Base-by-base conservation (phyloP, 2,329 filamentous ascomycete genomes). In the Pseudogymnoascus pannorum region DNA sequence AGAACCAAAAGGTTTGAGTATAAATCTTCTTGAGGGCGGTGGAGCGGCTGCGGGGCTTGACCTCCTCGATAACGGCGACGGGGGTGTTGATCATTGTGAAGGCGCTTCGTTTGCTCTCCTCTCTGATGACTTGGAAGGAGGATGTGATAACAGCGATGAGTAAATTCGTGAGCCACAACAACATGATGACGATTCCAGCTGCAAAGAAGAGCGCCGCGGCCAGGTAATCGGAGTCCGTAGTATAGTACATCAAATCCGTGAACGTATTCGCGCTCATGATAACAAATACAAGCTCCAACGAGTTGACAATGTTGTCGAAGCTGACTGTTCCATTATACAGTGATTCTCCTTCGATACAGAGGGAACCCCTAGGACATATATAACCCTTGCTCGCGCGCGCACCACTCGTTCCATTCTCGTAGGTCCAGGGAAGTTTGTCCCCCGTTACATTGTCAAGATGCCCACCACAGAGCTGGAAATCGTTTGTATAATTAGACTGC, bases 261-360 rank as follows among this genome's bases (percentile, higher is more conserved):
- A 95, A 99, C 0, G 94, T 99, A 72, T 99, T 99, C 57, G 92
- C 93, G 69, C 91, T 96, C 91, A 99, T 99, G 71, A 99, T 88
- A 59, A 99, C 91, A 71, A 99, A 99, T 2, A 99, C 92, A 62
- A 97, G 79, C 75, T 99, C 92, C 59, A 97, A 77, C 0, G 92
- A 97, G 66, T 97, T 87, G 29, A 91, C 76, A 40, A 99, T 95
- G 71, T 97, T 93, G 77, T 99, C 94, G 71, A 97, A 99, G 72
- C 88, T 95, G 68, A 97, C 83, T 0, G 94, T 99, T 59, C 85
- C 86, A 68, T 90, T 91, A 73, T 84, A 91, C 0, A 94, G 94
- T 89, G 64, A 96, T 2, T 76, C 70, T 63, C 87, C 85, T 74
- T 96, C 85, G 16, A 97, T 80, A 70, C 94, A 99, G 3, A 89